phyloP scores from a whole-genome alignment of 2,329 filamentous ascomycete species.

The Exophiala alcalophila region DNA sequence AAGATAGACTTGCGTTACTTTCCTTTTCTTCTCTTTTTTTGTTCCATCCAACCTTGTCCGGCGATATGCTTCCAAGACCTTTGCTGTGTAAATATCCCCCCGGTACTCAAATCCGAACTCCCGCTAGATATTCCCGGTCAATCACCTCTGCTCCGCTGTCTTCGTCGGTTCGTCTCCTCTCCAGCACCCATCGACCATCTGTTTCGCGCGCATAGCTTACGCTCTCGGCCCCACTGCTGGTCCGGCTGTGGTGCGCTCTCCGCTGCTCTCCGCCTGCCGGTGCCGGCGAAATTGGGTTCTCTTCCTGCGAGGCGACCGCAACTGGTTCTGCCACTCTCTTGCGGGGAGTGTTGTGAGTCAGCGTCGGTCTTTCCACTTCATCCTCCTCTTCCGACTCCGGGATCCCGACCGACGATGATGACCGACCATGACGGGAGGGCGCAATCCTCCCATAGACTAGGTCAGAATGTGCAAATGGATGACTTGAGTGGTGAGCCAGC shows the following conservation, averaged over 20 bases:
- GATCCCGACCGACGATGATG: slow-evolving; percentile 26
- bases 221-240: slow-evolving; percentile 37
- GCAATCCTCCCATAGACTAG: slow-evolving; percentile 12
- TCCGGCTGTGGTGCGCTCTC: slow-evolving; percentile 34
- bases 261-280: slow-evolving; percentile 13
- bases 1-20: not conserved
- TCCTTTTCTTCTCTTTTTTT: slow-evolving; percentile 18
- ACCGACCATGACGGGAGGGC: slow-evolving; percentile 18
- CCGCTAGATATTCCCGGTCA: slow-evolving; percentile 33
- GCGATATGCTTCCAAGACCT: not conserved
- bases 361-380: slow-evolving; percentile 24
- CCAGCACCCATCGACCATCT: slow-evolving; percentile 38
- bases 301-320: slow-evolving; percentile 24
- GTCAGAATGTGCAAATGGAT: slow-evolving; percentile 28
- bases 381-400: slow-evolving; percentile 33
- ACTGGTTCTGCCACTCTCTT: slow-evolving; percentile 21
- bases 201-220: slow-evolving; percentile 37
- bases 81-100: no score
- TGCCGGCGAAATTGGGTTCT: slow-evolving; percentile 18
- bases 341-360: slow-evolving; percentile 32
- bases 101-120: slow-evolving; percentile 31
- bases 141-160: slow-evolving; percentile 37
- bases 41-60: no score
- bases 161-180: slow-evolving; percentile 36
- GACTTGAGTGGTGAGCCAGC: slow-evolving; percentile 33